phyloP scores from a whole-genome alignment of 2,329 filamentous ascomycete genomes.

The Helminthosporium solani region DNA sequence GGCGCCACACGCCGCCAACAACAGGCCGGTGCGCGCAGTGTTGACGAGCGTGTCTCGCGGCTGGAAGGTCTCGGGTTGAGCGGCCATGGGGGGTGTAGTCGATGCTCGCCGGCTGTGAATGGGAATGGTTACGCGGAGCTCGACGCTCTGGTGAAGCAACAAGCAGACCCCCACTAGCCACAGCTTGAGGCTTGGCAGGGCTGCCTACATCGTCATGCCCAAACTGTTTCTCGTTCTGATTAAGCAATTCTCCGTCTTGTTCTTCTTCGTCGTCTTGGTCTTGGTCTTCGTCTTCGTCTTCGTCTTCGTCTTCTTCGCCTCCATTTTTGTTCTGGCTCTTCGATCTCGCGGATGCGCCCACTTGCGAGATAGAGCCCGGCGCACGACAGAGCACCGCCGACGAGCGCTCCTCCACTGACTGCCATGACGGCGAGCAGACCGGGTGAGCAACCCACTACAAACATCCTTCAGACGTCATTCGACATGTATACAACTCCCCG shows the following conservation, averaged over 20 bases:
- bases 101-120: too few species aligned
- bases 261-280: constrained; percentile 15
- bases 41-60: constrained; percentile 72
- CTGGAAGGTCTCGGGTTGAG: constrained; percentile 55
- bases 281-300: too few species aligned
- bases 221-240: background rate
- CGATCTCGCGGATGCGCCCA: too few species aligned
- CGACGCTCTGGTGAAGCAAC: too few species aligned
- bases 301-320: constrained; percentile 27
- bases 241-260: too few species aligned
- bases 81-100: constrained; percentile 40
- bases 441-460: background rate
- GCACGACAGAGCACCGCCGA: too few species aligned
- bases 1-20: constrained; percentile 68
- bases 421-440: constrained; percentile 21
- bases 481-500: too few species aligned
- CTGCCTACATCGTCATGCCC: background rate
- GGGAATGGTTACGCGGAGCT: constrained; percentile 11
- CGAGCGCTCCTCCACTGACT: constrained; percentile 6
- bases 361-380: too few species aligned
- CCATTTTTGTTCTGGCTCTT: too few species aligned
- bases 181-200: too few species aligned
- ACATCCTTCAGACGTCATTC: background rate
- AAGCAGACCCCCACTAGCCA: too few species aligned
- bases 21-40: constrained; percentile 62